Conservation (phyloP, 1,284 basidiomycete species). For the Filobasidium uniguttulatum region DNA sequence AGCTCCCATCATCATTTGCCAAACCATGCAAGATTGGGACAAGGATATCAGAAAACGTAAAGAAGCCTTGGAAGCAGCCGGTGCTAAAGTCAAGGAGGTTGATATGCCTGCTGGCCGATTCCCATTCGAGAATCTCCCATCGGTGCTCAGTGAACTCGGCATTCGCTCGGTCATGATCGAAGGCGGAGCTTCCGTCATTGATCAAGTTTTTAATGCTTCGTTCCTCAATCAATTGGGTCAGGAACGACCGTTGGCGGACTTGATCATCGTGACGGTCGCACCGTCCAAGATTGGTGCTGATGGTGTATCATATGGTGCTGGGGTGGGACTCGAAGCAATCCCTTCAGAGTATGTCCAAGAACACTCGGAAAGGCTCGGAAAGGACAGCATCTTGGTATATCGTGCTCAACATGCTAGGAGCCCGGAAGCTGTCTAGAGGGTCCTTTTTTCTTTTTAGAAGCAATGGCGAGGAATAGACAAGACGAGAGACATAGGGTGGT, state of each 20-base stretch:
- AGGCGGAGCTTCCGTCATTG: constrained; percentile 72
- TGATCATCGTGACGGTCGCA: constrained; percentile 17
- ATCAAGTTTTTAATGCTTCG: not conserved
- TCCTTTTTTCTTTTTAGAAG: no score
- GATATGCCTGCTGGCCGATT: constrained; percentile 40
- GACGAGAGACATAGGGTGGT: no score
- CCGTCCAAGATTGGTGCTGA: constrained; percentile 4
- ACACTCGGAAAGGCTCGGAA: not conserved
- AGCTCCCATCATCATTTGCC: constrained; percentile 61
- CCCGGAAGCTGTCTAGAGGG: no score
- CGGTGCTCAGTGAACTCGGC: constrained; percentile 43
- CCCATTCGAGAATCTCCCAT: constrained; percentile 30
- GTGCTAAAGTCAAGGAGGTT: constrained; percentile 28
- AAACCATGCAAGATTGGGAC: constrained; percentile 25
- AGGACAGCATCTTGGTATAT: constrained; percentile 1
- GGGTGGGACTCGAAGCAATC: not conserved
- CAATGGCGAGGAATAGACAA: no score
- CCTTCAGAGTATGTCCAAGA: not conserved
- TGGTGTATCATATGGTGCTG: not conserved
- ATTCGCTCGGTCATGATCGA: constrained; percentile 83
- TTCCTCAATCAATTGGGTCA: no score
- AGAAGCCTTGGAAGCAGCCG: constrained; percentile 29
- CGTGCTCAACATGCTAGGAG: no score
- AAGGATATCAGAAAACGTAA: constrained; percentile 17
- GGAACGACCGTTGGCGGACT: constrained; percentile 11